Evolutionary conservation across 2,329 filamentous ascomycete genomes (phyloP), one percentile per base, ranked within the genome.

Genomic region (Ilyonectria mors-panacis): DNA sequence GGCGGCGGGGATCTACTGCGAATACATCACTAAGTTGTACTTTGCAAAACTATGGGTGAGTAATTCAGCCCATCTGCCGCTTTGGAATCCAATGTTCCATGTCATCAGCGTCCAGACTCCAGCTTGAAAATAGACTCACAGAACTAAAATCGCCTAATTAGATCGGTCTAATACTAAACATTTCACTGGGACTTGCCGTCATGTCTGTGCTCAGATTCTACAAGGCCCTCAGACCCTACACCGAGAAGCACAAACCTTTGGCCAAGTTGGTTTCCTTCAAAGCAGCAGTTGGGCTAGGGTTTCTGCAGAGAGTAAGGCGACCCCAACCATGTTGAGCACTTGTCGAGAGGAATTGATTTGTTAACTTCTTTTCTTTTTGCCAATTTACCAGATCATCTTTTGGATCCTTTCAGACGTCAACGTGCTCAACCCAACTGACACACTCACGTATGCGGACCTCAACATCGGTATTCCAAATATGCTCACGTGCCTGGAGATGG

Each of bases 181-280:
- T 75, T 1, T 75, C 70, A 0, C 62, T 73, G 4, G 45, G 65
- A 1, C 17, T 63, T 15, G 71, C 72, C 0, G 65, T 74, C 6
- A 19, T 63, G 0, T 63, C 72, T 1, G 73, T 74, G 2, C 44
- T 74, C 0, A 65, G 63, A 63, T 26, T 68, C 66, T 44, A 73
- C 65, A 6, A 30, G 23, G 26, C 35, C 6, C 37, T 59, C 15
- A 64, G 58, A 26, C 33, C 54, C 8, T 47, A 64, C 7, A 44
- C 37, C 21, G 53, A 51, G 2, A 67, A 75, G 3, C 72, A 73
- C 19, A 64, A 50, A 5, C 72, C 72, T 0, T 59, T 75, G 15
- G n/a, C 69, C 6, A 74, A 74, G 55, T 63, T 74, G 7, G 63
- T 71, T 8, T 59, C 72, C 1, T 74, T 74, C 45, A 74, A 74